Evolutionary conservation across 2,329 filamentous ascomycete genomes (phyloP), one percentile per base, ranked within the genome.

Genomic region (Monosporascus sp.): DNA sequence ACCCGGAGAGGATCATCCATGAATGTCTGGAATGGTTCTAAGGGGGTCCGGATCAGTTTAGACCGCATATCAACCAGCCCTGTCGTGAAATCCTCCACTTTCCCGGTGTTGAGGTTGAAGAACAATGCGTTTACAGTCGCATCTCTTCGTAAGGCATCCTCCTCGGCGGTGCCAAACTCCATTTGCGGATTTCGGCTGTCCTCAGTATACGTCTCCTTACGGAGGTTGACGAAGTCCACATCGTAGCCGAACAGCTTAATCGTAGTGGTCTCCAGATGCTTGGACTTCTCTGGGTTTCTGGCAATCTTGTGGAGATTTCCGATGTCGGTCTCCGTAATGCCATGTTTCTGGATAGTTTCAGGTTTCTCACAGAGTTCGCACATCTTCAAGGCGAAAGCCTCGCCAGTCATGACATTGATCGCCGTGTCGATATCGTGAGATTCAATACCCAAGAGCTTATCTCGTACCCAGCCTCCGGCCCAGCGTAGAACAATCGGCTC

Each of bases 121-220:
- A 97, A 97, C 58, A 99, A 82, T 24, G 94, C 91, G 68, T 99
- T 99, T 56, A 97, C 85, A 0, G 91, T 97, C 22, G 93, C 92
- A 75, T 99, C 93, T 48, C 93, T 85, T 22, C 93, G 85, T 60
- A 91, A 68, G 2, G 93, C 93, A 71, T 99, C 93, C 70, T 99
- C 91, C 67, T 89, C 81, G 1, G 93, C 87, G 0, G 91, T 96
- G 5, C 93, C 94, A 70, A 97, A 97, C 68, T 96, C 91, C 80
- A 97, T 88, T 62, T 90, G 80, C 1, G 93, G 93, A 63, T 95
- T 96, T 37, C 94, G 84, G 65, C 89, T 96, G 55, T 94, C 85
- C n/a, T 90, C 86, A 1, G 86, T 81, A 63, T 97, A 97, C 1
- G 87, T 92, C 73, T 97, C 94, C 67, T 91, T 95, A 46, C 93